A percentile compares a stretch with the other conserved stretches of the same genome.
phyloP scores from a whole-genome alignment of 2,329 filamentous ascomycete genomes.

The Penicillium crustosum region DNA sequence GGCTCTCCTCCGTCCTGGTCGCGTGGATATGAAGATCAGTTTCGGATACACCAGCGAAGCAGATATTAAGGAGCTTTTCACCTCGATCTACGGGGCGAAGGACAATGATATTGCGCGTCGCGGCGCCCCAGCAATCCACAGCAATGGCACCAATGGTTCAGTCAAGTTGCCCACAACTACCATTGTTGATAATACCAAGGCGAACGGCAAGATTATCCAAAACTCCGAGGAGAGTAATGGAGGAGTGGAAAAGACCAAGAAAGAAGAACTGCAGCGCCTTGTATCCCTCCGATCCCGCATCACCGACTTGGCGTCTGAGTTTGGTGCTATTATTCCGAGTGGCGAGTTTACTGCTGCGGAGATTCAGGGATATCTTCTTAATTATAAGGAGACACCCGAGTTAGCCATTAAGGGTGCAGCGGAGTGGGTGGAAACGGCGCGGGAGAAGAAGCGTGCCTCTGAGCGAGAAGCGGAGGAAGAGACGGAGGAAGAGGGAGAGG shows the following conservation, averaged over 20 bases:
- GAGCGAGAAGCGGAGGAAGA: slow-evolving; percentile 7
- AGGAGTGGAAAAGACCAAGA: neutral
- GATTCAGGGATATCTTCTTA: slow-evolving; percentile 44
- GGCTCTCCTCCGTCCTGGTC: slow-evolving; percentile 64
- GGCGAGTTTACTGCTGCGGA: slow-evolving; percentile 42
- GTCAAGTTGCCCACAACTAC: neutral
- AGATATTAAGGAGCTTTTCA: slow-evolving; percentile 43
- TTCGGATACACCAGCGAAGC: slow-evolving; percentile 49
- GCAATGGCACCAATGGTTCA: slow-evolving; percentile 7
- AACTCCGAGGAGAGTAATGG: neutral
- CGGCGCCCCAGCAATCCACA: neutral
- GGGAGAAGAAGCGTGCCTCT: slow-evolving; percentile 27
- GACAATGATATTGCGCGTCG: slow-evolving; percentile 31
- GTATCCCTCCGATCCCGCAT: slow-evolving; percentile 23
- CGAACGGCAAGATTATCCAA: neutral
- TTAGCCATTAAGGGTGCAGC: slow-evolving; percentile 32
- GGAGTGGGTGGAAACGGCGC: slow-evolving; percentile 31
- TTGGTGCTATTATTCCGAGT: slow-evolving; percentile 34
- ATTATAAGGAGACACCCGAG: slow-evolving; percentile 35
- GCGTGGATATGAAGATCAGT: slow-evolving; percentile 64
- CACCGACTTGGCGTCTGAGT: slow-evolving; percentile 28
- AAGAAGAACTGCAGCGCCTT: slow-evolving; percentile 2
- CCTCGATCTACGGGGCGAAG: slow-evolving; percentile 37
- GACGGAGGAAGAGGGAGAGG: slow-evolving; percentile 10
- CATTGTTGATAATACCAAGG: slow-evolving; percentile 1